Base-by-base conservation (phyloP, 2,329 filamentous ascomycete genomes). In the Helicocarpus griseus region DNA sequence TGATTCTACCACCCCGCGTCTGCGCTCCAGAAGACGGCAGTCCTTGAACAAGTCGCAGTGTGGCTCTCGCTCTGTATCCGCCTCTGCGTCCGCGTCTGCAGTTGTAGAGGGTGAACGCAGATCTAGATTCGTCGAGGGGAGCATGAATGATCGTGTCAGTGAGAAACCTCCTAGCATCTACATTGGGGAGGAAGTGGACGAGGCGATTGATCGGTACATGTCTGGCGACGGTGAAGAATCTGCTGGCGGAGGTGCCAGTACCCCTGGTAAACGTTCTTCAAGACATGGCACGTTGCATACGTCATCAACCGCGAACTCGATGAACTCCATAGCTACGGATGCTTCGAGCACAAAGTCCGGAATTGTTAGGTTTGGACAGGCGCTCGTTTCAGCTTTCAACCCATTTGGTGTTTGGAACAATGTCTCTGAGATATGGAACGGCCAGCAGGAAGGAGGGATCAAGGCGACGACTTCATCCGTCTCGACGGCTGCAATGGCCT, bases 91-190 rank as follows among this genome's bases (percentile, higher is more conserved):
- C 31, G 17, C n/a, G n/a, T n/a, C 43, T 22, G 14, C 46, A 3
- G 17, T 19, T n/a, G 22, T 19, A 17, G 35, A 39, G 4, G 35
- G 35, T 13, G 53, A 47, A 29, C 59, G 58, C 19, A 54, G 55
- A 40, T 94, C 78, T 61, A 84, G 71, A 50, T 85, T 85, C 58
- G 68, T 79, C 35, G 89, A 95, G 69, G 89, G 86, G 38, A 91
- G 85, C 61, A 91, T 95, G 87, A 88, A 84, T 62, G 87, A 94
- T 67, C 82, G 86, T 57, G 75, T 80, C 29, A 90, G 86, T 62
- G 77, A 81, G 53, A 79, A 76, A 53, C 88, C 88, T 26, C 87
- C 87, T 0, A 75, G 78, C 41, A 76, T 81, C 38, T 89, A 86
- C 65, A 74, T 86, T 39, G 81, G 70, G 5, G 63, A 67, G 9